Conservation (phyloP, 2,329 filamentous ascomycete genomes). For the Xylaria sp. region DNA sequence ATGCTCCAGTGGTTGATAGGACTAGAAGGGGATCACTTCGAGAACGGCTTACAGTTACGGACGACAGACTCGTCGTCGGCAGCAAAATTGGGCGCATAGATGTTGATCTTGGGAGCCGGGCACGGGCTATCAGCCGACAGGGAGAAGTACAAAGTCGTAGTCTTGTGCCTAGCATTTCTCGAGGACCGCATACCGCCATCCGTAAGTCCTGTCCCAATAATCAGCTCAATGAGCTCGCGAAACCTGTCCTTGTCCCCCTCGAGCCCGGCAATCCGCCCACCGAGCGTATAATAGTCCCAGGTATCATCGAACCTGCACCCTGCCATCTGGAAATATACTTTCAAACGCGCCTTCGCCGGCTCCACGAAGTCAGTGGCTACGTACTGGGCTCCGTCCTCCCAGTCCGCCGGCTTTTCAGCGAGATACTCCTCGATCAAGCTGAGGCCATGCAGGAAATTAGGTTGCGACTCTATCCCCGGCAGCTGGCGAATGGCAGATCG, state of each 20-base stretch:
- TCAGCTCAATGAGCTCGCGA: background rate
- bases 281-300: background rate
- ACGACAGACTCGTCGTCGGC: background rate
- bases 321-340: background rate
- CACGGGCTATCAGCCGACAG: background rate
- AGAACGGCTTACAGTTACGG: too few species aligned
- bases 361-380: background rate
- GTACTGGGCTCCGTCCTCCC: background rate
- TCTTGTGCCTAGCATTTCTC: background rate
- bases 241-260: background rate
- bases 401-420: background rate
- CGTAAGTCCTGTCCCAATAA: background rate
- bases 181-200: background rate
- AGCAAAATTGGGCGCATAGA: constrained; percentile 2
- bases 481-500: background rate
- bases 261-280: background rate
- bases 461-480: background rate
- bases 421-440: background rate
- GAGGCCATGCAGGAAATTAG: background rate
- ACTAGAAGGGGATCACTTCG: too few species aligned
- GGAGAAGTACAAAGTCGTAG: background rate
- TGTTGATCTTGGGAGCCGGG: background rate
- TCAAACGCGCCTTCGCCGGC: background rate
- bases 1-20: too few species aligned
- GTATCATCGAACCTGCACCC: background rate